Percentiles rank a stretch among this genome's conserved stretches.
These are phyloP conservation scores for Gossypium australe DNA, from an alignment of 345 rosid species.

Conservation along the genomic window DNA sequence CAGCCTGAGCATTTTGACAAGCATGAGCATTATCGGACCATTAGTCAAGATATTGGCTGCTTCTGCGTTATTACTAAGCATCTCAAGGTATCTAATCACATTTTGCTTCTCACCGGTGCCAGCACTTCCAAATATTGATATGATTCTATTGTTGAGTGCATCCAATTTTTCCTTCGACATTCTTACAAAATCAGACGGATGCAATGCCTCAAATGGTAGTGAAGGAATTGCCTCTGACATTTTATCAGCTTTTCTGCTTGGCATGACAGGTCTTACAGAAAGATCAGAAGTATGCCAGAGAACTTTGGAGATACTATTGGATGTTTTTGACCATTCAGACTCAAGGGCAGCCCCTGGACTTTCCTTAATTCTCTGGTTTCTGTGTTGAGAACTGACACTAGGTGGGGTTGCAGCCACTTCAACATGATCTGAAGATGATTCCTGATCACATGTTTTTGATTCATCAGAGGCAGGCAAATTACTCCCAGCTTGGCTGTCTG, in stretches of 20 bases:
- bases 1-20: constrained; percentile 83
- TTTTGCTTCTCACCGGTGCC: constrained; percentile 84
- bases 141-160: constrained; percentile 48
- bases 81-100: constrained; percentile 82
- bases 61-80: constrained; percentile 76
- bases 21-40: constrained; percentile 88
- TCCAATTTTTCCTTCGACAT: constrained; percentile 76
- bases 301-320: constrained; percentile 53
- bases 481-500: constrained; percentile 31
- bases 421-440: constrained; percentile 45
- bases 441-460: constrained; percentile 43
- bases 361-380: constrained; percentile 55
- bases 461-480: constrained; percentile 46
- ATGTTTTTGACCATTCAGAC: constrained; percentile 51
- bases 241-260: constrained; percentile 86
- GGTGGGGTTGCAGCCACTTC: constrained; percentile 60
- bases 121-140: constrained; percentile 57
- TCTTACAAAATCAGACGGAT: constrained; percentile 68
- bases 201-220: constrained; percentile 70
- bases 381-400: constrained; percentile 59
- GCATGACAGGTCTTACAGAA: constrained; percentile 97
- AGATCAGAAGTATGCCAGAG: constrained; percentile 96
- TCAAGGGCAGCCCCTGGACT: constrained; percentile 40
- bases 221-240: constrained; percentile 51
- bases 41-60: constrained; percentile 86